Base-by-base conservation (phyloP, 2,329 filamentous ascomycete species). In the Penicillium rolfsii region DNA sequence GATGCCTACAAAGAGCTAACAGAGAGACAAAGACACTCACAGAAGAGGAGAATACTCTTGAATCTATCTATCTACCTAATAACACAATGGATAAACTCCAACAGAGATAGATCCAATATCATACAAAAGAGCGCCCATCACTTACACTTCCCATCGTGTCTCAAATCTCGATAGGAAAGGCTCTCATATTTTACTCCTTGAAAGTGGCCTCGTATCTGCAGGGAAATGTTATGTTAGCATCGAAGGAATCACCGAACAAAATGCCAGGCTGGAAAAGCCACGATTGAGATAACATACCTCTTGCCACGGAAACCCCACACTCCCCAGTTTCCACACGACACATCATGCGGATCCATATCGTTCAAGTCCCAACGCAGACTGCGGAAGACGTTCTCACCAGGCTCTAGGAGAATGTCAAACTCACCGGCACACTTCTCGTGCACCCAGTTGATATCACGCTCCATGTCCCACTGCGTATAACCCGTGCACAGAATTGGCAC, bases 281-380 rank as follows among this genome's bases (percentile, higher is more conserved):
- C 11, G 2, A 6, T 38, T 36, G 8, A 85, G 70, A 85, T 69
- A 85, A 61, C 86, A 70, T 85, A 97, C 87, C 94, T 90, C 87
- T 99, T 99, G 70, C 95, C 95, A 79, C 95, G 87, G 82, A 99
- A 99, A 14, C 90, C 93, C 92, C 96, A 99, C 1, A 97, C 83
- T 11, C 95, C 95, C 92, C 93, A 99, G 77, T 99, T 99, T 58
- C 95, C 94, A 72, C 92, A 96, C 70, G 89, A 97, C 64, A 98
- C 83, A 77, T 98, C 95, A 73, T 96, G 91, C 6, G 94, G 93
- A 75, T 97, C 95, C 65, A 95, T 81, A 73, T 99, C 96, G 73
- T 99, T 97, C 72, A 99, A 77, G 79, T 99, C 96, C 96, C 96
- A 99, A 71, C 94, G 84, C 74, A 97, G 78, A 80, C 95, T 99